Conservation (phyloP, 2,329 filamentous ascomycete species). For the Pseudogymnoascus sp. region DNA sequence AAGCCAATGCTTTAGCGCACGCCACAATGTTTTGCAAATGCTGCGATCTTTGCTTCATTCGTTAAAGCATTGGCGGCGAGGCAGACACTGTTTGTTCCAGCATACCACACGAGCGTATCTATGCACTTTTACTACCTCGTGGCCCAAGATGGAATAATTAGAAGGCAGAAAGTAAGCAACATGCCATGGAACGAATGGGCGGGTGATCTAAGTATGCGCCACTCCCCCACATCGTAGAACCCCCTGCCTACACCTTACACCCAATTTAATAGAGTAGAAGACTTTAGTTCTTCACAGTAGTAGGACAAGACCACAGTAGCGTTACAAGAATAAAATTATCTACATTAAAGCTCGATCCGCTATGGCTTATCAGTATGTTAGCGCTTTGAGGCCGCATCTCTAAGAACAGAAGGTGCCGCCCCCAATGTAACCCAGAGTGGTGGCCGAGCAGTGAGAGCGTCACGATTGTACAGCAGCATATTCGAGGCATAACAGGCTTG, state of each 20-base stretch:
- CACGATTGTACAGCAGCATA: background rate
- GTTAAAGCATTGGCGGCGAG: background rate
- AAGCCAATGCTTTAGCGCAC: background rate
- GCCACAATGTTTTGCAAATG: background rate
- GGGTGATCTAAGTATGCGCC: background rate
- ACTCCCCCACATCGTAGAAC: background rate
- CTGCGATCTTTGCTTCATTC: background rate
- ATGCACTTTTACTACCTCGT: background rate
- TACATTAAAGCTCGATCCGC: background rate
- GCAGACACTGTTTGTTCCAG: background rate
- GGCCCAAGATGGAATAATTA: background rate
- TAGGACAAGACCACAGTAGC: background rate
- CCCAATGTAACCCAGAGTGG: background rate
- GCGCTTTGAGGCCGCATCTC: background rate
- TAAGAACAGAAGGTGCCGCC: background rate
- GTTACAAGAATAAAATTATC: background rate
- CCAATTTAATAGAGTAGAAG: background rate
- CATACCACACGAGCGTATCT: background rate
- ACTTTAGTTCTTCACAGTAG: background rate
- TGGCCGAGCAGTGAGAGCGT: background rate
- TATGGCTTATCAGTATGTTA: background rate
- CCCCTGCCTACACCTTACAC: background rate
- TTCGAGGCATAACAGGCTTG: background rate
- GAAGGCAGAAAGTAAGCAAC: background rate
- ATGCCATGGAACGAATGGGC: background rate